phyloP scores from a whole-genome alignment of 139 green algal species.

The Pleodorina starrii region DNA sequence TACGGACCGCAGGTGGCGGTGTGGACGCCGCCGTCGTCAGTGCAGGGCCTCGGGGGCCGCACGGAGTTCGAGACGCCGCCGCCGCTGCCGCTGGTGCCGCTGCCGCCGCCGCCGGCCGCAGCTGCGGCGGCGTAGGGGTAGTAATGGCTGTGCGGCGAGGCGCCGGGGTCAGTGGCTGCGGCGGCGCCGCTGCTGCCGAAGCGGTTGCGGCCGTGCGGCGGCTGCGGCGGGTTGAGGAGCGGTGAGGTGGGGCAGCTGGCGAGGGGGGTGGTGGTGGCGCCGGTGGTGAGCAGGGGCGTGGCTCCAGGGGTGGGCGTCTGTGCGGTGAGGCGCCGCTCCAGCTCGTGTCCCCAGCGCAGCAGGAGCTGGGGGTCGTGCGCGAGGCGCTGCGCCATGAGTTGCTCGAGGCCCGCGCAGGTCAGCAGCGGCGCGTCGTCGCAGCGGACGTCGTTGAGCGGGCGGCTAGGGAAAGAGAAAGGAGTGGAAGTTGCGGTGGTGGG shows the following conservation, averaged over 20 bases:
- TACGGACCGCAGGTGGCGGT: no score
- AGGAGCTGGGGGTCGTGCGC: neutral
- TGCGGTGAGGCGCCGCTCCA: neutral
- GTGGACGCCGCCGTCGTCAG: no score
- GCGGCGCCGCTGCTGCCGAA: neutral
- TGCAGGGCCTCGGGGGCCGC: no score
- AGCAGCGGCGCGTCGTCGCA: neutral
- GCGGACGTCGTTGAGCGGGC: no score
- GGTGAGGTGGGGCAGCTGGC: constrained; percentile 4
- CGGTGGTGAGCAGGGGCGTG: neutral
- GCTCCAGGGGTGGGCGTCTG: neutral
- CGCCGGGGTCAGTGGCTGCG: no score
- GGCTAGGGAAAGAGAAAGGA: no score
- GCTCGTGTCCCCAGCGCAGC: neutral
- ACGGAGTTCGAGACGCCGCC: neutral
- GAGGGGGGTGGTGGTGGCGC: neutral
- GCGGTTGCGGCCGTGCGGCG: neutral
- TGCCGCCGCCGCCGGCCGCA: neutral
- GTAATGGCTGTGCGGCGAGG: no score
- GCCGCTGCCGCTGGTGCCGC: neutral
- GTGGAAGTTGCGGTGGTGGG: no score
- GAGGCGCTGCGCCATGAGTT: neutral
- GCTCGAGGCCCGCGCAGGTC: neutral
- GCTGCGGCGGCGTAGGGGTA: neutral
- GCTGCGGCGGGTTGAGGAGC: neutral